These are phyloP conservation scores for Trypanosoma cruzi DNA, from an alignment of 208 protist species.

Conservation along the genomic window DNA sequence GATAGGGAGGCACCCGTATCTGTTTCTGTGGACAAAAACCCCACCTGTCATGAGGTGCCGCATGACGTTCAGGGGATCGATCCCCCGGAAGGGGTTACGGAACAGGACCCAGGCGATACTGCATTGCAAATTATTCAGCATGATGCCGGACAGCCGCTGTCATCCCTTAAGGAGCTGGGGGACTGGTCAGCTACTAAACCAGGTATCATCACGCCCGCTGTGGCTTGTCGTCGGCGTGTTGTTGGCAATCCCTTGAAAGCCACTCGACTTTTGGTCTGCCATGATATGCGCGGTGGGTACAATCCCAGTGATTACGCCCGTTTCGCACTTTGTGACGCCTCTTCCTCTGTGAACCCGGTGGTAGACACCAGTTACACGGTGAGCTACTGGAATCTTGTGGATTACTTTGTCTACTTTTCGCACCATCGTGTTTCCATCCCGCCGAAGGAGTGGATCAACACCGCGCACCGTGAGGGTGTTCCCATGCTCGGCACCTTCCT, in stretches of 20 bases:
- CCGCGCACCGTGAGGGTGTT: conserved; percentile 80
- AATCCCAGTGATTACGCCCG: conserved; percentile 36
- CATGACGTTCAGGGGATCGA: background rate
- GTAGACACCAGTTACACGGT: conserved; percentile 61
- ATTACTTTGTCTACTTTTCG: conserved; percentile 92
- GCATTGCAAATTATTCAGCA: conserved; percentile 22
- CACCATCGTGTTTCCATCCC: conserved; percentile 85
- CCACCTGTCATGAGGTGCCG: background rate
- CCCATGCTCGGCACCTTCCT: conserved; percentile 86
- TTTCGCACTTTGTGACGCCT: conserved; percentile 29
- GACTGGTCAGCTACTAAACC: background rate
- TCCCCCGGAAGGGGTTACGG: background rate
- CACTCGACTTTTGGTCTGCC: conserved; percentile 68
- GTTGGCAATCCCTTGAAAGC: background rate
- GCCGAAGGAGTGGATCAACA: conserved; percentile 78
- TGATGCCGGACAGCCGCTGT: conserved; percentile 20
- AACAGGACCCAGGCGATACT: background rate
- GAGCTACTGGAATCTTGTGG: conserved; percentile 68
- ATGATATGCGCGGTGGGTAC: conserved; percentile 84
- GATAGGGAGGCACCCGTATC: background rate
- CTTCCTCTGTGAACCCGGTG: background rate
- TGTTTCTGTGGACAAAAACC: background rate
- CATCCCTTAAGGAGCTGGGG: conserved; percentile 16
- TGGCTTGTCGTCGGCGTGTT: conserved; percentile 22
- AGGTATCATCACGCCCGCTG: conserved; percentile 21